Base-by-base conservation (phyloP, 805 yeast species). In the Isabelozyma rhagii region DNA sequence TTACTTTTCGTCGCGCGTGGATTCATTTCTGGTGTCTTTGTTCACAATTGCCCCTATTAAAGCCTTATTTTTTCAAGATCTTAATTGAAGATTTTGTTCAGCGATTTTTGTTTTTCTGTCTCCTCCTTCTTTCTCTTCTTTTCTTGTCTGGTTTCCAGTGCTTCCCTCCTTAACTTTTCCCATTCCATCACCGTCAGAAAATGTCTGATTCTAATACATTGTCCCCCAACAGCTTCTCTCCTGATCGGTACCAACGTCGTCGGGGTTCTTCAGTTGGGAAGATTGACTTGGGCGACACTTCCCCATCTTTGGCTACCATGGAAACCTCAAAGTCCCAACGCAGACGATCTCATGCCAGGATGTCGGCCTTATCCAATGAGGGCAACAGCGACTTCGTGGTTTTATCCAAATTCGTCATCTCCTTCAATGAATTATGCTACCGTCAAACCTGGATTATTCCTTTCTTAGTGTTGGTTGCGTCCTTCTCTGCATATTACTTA, bases 361-460 rank as follows among this genome's bases (percentile, higher is more conserved):
- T 74, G 29, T 46, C 53, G 34, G 68, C 62, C 39, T 65, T 74
- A 46, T 55, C 62, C 43, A 52, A 55, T 41, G 62, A 60, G 25
- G 53, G 67, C 11, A 51, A 51, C 10, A 59, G 64, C 15, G 89
- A 84, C 57, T 57, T 61, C n/a, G 89, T 81, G 36, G 69, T 85
- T 13, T 58, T 80, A 41, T 66, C 67, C 17, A 86, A 88, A 60
- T 64, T 86, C 42, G 74, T 80, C 75, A 61, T 82, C 8, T 78
- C 84, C 0, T 79, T 78, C 53, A 77, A 78, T 38, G 93, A 88
- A 57, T 66, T 86, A 59, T 51, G 81, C 64, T 71, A 70, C 53
- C 67, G 85, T 52, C 80, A 80, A 55, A 82, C 93, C 9, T 90
- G 97, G 97, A 62, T 89, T 34, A 71, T 80, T 9, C 92, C 94